Conservation (phyloP, 2,329 filamentous ascomycete genomes). For the Hypomyces perniciosus region DNA sequence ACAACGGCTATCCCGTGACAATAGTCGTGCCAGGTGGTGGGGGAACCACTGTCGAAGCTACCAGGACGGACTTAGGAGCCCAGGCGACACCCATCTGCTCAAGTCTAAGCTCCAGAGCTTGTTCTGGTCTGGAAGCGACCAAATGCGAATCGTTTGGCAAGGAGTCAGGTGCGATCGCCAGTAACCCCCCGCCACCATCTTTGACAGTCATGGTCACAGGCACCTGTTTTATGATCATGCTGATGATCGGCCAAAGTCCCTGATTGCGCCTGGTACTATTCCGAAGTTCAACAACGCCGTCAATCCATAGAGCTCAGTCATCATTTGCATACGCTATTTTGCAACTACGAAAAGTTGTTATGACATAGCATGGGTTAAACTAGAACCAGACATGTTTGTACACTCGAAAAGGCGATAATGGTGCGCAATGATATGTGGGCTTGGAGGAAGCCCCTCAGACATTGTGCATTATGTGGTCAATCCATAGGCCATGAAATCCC, state of each 20-base stretch:
- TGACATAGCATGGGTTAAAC: no score
- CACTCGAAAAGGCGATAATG: no score
- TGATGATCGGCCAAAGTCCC: background rate
- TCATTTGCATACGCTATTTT: no score
- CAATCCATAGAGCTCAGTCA: no score
- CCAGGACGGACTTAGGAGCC: constrained; percentile 33
- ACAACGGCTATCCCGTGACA: constrained; percentile 45
- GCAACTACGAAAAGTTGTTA: no score
- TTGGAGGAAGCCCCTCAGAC: no score
- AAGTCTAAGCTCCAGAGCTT: constrained; percentile 48
- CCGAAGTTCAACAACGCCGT: no score
- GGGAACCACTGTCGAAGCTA: constrained; percentile 45
- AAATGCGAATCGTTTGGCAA: constrained; percentile 30
- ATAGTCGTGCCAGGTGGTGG: constrained; percentile 49
- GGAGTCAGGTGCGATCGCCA: constrained; percentile 5
- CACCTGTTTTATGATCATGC: background rate
- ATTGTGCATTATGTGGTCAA: no score
- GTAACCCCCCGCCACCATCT: background rate
- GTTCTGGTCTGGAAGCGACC: constrained; percentile 36
- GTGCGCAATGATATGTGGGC: no score
- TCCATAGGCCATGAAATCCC: no score
- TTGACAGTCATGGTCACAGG: background rate
- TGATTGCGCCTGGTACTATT: background rate
- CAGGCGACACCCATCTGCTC: constrained; percentile 50
- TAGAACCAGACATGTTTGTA: no score